Base-by-base conservation (phyloP, 2,329 filamentous ascomycete species). In the Exserohilum turcica region DNA sequence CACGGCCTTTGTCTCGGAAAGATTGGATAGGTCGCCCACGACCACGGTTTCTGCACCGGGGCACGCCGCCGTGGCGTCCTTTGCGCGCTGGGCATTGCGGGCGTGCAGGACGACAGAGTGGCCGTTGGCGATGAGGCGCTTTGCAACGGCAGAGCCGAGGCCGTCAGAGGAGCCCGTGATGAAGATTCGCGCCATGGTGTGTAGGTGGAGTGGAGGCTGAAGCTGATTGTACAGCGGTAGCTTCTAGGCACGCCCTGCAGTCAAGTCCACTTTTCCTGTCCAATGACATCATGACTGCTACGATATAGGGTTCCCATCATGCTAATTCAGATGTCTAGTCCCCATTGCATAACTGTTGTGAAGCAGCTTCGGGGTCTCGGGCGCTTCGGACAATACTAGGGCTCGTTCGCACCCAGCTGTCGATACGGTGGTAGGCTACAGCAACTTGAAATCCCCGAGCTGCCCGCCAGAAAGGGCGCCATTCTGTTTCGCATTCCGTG, bases 111-210 rank as follows among this genome's bases (percentile, higher is more conserved):
- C 77, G 15, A 86, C 82, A 4, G 77, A 72, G 67, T 86, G 83
- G 38, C 83, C 83, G 47, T 77, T 76, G 3, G 78, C 70, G 42
- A 78, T 61, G 24, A 86, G 79, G 6, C 75, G 72, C 53, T 79
- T 75, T 32, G 83, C 83, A 1, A 82, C 78, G 1, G 78, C 72
- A 19, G 76, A 77, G 48, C 83, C 83, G 29, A 86, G 77, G 54
- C 83, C 83, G 63, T 86, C 83, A 10, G 80, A 79, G 18, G 82
- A 84, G 39, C 83, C 83, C 7, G 83, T 86, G 54, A 86, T 84
- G 48, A 81, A 67, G 55, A 82, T 78, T 24, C 77, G 74, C 37
- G 71, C 76, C 77, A 80, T 80, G 9, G n/a, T 36, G 10, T 12
- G 18, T n/a, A n/a, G 27, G 6, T 7, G 10, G 9, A 27, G 8